phyloP scores from a whole-genome alignment of 164 flowering plant species.

The Amborella trichopoda region DNA sequence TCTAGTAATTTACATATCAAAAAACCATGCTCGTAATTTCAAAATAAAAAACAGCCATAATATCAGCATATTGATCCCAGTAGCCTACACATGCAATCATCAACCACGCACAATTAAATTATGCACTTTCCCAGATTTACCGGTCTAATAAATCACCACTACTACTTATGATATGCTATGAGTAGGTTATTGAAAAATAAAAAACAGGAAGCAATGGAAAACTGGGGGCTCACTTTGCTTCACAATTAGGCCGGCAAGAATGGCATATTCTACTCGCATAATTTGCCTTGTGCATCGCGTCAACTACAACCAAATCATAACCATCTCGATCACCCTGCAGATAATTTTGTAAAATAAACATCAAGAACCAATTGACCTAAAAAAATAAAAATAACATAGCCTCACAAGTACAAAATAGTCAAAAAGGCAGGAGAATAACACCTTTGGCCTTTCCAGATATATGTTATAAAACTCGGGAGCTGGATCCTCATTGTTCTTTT shows the following conservation, averaged over 20 bases:
- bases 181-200: no score
- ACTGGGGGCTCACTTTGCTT: conserved; percentile 70
- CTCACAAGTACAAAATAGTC: neutral
- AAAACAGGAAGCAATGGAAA: conserved; percentile 4
- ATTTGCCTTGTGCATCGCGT: conserved; percentile 99
- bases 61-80: no score
- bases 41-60: no score
- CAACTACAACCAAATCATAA: conserved; percentile 96
- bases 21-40: no score
- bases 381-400: neutral
- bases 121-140: no score
- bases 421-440: conserved; percentile 9
- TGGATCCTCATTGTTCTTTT: conserved; percentile 76
- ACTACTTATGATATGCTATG: no score
- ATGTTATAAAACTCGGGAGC: conserved; percentile 99
- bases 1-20: no score
- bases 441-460: conserved; percentile 98
- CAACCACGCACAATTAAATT: no score
- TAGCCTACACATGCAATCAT: no score
- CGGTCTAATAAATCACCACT: no score
- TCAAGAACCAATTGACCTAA: neutral
- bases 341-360: neutral
- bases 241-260: conserved; percentile 96
- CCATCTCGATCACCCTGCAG: conserved; percentile 98
- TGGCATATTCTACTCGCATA: conserved; percentile 99